Evolutionary conservation across 768 basidiomycete genomes (phyloP).

Genomic region (Strobilomyces dryophilus): DNA sequence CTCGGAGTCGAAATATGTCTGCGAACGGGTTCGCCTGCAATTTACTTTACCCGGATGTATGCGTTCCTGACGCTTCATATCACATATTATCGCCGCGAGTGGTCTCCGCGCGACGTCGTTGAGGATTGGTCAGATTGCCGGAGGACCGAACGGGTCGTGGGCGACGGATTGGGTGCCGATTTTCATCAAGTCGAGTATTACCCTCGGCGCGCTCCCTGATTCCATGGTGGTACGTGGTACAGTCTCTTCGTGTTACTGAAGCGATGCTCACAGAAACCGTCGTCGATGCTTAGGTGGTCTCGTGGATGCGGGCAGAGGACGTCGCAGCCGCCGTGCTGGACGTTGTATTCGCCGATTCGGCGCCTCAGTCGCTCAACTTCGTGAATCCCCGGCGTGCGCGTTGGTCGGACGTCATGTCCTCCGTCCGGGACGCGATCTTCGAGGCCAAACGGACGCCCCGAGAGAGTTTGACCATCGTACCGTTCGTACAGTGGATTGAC

Average conservation of each 20-base stretch:
- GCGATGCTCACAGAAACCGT: no score
- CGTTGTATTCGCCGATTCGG: background rate
- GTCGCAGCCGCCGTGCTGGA: background rate
- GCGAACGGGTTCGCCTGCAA: constrained; percentile 29
- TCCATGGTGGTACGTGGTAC: constrained; percentile 31
- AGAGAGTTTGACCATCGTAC: background rate
- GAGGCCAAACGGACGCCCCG: no score
- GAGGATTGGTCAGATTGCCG: background rate
- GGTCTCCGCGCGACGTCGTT: background rate
- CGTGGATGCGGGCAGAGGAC: no score
- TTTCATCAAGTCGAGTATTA: constrained; percentile 27
- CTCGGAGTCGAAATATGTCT: constrained; percentile 36
- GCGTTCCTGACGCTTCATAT: background rate
- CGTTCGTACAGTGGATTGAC: background rate
- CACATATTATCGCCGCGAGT: background rate
- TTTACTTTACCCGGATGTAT: background rate
- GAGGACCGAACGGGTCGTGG: background rate
- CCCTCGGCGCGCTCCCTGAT: constrained; percentile 27
- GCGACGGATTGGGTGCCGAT: background rate
- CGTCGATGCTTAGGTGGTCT: no score
- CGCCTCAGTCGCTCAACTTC: background rate
- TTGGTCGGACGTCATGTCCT: background rate
- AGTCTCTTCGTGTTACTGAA: no score
- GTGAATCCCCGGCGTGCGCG: background rate
- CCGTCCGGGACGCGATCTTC: background rate